Base-by-base conservation (phyloP, 1,139 yeast genomes). In the Pichia sp. region DNA sequence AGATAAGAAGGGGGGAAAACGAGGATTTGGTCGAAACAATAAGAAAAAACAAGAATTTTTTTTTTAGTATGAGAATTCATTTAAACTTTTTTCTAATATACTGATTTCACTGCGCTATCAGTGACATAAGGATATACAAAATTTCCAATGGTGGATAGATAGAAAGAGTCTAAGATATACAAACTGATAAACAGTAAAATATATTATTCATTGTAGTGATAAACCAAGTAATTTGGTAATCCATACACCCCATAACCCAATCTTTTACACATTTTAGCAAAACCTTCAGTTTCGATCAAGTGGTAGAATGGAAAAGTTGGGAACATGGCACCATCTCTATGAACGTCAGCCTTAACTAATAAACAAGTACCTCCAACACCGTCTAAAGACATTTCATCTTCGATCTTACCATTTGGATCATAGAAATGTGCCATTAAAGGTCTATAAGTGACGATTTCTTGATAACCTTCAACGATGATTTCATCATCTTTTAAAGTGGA, bases 331-430 rank as follows among this genome's bases (percentile, higher is more conserved):
- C 98, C 98, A 65, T 92, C 98, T 65, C 98, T 78, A 68, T 92
- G 98, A 49, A 92, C 98, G 58, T 89, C 97, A 11, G 97, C 96
- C 65, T 90, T 88, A 34, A 92, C 98, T 68, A 92, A 67, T 35
- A 95, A 82, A 40, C 97, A 95, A 29, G 97, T 96, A 52, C 92
- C 97, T 48, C 98, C 98, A 51, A 92, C 97, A 65, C 98, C 98
- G 66, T 92, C 98, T 52, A 92, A 73, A 36, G 80, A 78, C 85
- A 90, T 83, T 62, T 80, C 85, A 5, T 81, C 75, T 53, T 73
- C 71, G 15, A 61, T 55, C 52, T 82, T 82, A 23, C 84, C 92
- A 8, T 72, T 70, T 7, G 80, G 69, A 60, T 84, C 85, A 66
- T 85, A 86, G 64, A 80, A 80, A 62, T 84, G 83, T 1, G 96